Conservation (phyloP, 352 stramenopile species). For the Elongisporangium anandrum region DNA sequence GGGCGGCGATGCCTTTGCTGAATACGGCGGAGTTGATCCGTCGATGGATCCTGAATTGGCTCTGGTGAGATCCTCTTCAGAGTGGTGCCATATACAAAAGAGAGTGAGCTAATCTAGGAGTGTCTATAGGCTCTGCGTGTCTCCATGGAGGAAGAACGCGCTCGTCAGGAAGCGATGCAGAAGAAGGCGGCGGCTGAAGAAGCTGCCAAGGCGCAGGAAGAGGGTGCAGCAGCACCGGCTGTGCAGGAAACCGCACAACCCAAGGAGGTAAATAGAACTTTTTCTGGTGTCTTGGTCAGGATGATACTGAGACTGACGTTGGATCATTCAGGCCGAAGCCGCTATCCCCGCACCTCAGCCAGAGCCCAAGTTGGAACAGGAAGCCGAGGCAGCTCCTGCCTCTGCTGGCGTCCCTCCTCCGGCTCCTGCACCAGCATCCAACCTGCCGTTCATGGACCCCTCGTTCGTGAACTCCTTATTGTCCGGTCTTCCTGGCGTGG, state of each 20-base stretch:
- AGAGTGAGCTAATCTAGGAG: neutral
- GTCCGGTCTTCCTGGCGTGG: constrained; percentile 83
- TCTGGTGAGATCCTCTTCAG: constrained; percentile 63
- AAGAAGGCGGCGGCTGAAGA: constrained; percentile 86
- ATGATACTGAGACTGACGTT: neutral
- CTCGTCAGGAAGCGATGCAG: constrained; percentile 91
- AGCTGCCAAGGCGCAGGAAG: constrained; percentile 38
- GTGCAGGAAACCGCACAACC: constrained; percentile 6
- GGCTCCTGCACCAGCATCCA: constrained; percentile 69
- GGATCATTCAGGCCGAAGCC: neutral
- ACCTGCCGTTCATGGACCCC: constrained; percentile 87
- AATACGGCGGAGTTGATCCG: constrained; percentile 96
- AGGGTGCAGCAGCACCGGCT: constrained; percentile 15
- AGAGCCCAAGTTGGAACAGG: constrained; percentile 6
- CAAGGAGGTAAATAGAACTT: constrained; percentile 8
- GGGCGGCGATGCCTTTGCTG: constrained; percentile 78
- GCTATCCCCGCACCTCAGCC: neutral
- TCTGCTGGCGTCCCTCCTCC: constrained; percentile 39
- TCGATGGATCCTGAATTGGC: constrained; percentile 98
- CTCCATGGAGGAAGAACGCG: constrained; percentile 98
- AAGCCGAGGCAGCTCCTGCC: constrained; percentile 26
- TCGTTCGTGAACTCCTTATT: constrained; percentile 89
- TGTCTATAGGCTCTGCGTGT: constrained; percentile 85
- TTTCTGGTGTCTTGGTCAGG: constrained; percentile 1
- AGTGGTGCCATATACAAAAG: neutral